Percentiles rank a stretch among this genome's conserved stretches.
Evolutionary conservation across 2,329 filamentous ascomycete species (phyloP).

Genomic region (Aspergillus udagawae): DNA sequence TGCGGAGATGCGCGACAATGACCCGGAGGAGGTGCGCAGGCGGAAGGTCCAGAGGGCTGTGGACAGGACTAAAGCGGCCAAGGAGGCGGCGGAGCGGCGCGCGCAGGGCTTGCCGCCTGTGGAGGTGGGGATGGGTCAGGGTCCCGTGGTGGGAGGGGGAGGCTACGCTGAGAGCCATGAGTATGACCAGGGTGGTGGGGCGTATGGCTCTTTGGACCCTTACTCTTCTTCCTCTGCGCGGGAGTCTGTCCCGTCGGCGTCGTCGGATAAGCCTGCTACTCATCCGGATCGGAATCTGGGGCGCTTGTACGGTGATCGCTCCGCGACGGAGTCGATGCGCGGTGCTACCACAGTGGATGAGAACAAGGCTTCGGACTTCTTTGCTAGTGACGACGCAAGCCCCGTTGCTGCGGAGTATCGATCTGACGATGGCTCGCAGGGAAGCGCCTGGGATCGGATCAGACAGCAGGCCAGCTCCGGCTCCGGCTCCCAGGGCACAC

Average conservation of each 20-base stretch:
- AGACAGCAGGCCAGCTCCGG: constrained; percentile 23
- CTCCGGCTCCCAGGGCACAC: neutral
- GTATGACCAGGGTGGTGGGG: neutral
- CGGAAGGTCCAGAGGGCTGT: constrained; percentile 13
- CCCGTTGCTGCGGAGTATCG: constrained; percentile 31
- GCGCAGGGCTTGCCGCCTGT: neutral
- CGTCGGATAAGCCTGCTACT: neutral
- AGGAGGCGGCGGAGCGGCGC: neutral
- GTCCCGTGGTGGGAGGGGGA: neutral
- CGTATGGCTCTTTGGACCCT: neutral
- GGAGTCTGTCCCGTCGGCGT: neutral
- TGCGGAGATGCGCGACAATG: constrained; percentile 13
- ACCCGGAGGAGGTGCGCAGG: constrained; percentile 19
- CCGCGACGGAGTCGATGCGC: neutral
- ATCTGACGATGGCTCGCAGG: constrained; percentile 8
- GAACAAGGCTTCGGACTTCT: constrained; percentile 22
- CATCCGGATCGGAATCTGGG: neutral
- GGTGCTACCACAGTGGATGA: constrained; percentile 3
- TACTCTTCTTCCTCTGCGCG: neutral
- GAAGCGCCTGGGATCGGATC: constrained; percentile 38
- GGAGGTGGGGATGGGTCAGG: neutral
- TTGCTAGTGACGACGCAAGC: constrained; percentile 36
- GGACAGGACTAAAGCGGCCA: constrained; percentile 1
- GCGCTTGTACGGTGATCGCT: neutral
- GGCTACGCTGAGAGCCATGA: constrained; percentile 1